phyloP scores from a whole-genome alignment of 2,329 filamentous ascomycete species.

The Aureobasidium namibiae region DNA sequence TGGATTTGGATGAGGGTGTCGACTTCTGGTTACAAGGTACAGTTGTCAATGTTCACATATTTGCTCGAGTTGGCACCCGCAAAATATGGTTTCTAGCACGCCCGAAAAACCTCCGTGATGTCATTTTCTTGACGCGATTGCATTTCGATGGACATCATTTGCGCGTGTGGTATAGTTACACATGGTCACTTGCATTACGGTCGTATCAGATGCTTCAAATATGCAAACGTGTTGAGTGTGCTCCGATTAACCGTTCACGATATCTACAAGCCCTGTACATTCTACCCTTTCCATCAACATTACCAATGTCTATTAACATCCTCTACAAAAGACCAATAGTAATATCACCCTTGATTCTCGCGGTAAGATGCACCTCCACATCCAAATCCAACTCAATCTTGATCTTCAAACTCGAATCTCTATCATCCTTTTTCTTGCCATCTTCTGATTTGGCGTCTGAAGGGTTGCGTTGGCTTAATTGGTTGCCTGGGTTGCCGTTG shows the following conservation, averaged over 20 bases:
- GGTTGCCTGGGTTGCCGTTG: neutral
- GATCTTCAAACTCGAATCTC: constrained; percentile 23
- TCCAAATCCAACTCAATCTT: constrained; percentile 23
- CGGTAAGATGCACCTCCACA: constrained; percentile 24
- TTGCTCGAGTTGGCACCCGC: neutral
- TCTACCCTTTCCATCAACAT: neutral
- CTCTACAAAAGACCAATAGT: constrained; percentile 23
- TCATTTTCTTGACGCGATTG: neutral
- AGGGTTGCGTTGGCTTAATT: constrained; percentile 6
- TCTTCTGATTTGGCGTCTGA: neutral
- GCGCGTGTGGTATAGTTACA: neutral
- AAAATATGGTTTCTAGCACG: neutral
- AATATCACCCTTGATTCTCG: constrained; percentile 24
- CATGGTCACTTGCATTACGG: neutral
- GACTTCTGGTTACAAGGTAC: neutral
- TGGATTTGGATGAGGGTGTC: constrained; percentile 4
- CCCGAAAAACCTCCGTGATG: neutral
- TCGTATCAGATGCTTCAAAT: neutral
- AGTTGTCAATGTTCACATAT: neutral
- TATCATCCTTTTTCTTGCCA: constrained; percentile 11
- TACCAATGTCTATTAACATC: neutral
- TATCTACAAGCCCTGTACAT: neutral
- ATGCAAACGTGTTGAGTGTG: neutral
- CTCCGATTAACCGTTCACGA: neutral
- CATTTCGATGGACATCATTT: neutral